Evolutionary conservation across 305 asterid species (phyloP).

Genomic region (Solanum hybrid): DNA sequence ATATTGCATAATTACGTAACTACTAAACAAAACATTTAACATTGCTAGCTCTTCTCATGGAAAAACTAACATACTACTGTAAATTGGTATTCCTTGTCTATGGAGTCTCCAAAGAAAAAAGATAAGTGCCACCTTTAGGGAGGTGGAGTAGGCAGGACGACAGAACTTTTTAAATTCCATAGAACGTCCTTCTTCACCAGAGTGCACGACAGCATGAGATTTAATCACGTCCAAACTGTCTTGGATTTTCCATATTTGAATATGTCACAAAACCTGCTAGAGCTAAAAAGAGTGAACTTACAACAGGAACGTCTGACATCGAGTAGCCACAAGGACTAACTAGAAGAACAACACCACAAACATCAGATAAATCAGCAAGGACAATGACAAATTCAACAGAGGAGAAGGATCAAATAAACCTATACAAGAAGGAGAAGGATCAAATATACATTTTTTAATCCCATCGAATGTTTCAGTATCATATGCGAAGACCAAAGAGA

Average conservation of each 20-base stretch:
- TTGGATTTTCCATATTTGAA: not conserved
- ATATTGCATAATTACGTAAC: not conserved
- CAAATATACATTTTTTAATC: too few species aligned
- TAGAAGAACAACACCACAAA: conserved; percentile 69
- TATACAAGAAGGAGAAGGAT: conserved; percentile 9
- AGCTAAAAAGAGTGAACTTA: conserved; percentile 36
- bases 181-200: not conserved
- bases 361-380: conserved; percentile 57
- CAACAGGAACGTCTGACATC: conserved; percentile 77
- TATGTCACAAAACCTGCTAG: not conserved
- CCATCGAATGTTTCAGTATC: too few species aligned
- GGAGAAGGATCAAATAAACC: conserved; percentile 5
- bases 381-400: conserved; percentile 45
- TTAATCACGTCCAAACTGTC: not conserved
- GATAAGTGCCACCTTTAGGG: too few species aligned
- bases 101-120: too few species aligned
- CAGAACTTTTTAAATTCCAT: too few species aligned
- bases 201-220: not conserved
- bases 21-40: not conserved
- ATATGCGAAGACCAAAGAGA: too few species aligned
- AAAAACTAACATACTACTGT: too few species aligned
- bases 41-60: not conserved
- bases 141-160: too few species aligned
- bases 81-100: too few species aligned
- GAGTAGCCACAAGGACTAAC: conserved; percentile 95